phyloP scores from a whole-genome alignment of 208 protist genomes.

The Naegleria fowleri region DNA sequence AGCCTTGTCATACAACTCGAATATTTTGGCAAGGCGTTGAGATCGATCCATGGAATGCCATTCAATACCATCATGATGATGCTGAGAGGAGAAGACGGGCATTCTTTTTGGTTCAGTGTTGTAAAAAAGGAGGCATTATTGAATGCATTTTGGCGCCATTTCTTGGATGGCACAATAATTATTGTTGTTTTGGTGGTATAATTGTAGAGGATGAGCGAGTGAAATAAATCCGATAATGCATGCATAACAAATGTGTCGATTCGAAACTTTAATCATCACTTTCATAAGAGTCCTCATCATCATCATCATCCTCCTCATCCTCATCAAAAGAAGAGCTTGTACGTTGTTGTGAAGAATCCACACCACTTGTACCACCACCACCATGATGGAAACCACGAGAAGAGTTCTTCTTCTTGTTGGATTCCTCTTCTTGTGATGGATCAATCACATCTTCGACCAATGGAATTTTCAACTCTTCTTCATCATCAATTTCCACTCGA shows the following conservation, averaged over 20 bases:
- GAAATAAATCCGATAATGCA: not conserved
- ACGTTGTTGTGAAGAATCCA: too few relatives aligned
- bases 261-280: too few relatives aligned
- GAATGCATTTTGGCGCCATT: not conserved
- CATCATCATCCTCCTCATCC: too few relatives aligned
- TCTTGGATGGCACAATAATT: not conserved
- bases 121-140: not conserved
- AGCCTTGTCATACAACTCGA: not conserved
- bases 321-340: too few relatives aligned
- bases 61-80: not conserved
- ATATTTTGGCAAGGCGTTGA: not conserved
- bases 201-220: not conserved
- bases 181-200: not conserved
- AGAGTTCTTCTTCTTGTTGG: too few relatives aligned
- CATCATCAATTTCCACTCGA: slow-evolving; percentile 1
- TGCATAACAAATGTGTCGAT: too few relatives aligned
- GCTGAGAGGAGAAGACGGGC: too few relatives aligned
- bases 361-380: not conserved
- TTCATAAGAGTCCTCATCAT: too few relatives aligned
- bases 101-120: not conserved
- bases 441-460: not conserved
- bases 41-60: not conserved
- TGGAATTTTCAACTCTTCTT: slow-evolving; percentile 2
- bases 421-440: too few relatives aligned
- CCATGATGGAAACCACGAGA: not conserved